Percentiles rank a stretch among this genome's conserved stretches.
phyloP scores from a whole-genome alignment of 2,329 filamentous ascomycete species.

The Aspergillus sp. region DNA sequence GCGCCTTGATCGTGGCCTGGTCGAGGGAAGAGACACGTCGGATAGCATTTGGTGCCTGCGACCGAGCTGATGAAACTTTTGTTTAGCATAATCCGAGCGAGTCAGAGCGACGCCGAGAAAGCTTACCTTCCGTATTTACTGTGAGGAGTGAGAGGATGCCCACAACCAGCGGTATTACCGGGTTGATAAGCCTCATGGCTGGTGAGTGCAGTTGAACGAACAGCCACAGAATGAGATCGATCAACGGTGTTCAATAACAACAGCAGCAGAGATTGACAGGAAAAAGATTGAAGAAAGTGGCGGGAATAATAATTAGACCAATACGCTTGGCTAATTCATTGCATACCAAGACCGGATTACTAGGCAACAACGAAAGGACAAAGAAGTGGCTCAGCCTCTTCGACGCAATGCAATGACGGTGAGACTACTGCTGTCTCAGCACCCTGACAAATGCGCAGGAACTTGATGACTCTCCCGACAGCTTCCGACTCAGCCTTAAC shows the following conservation, averaged over 20 bases:
- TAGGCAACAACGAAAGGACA: slow-evolving; percentile 21
- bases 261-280: slow-evolving; percentile 8
- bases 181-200: slow-evolving; percentile 28
- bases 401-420: background rate
- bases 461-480: slow-evolving; percentile 1
- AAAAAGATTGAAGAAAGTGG: slow-evolving; percentile 7
- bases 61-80: slow-evolving; percentile 57
- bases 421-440: background rate
- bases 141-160: slow-evolving; percentile 26
- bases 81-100: background rate
- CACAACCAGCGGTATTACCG: slow-evolving; percentile 27
- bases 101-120: background rate
- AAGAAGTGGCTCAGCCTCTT: background rate
- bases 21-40: slow-evolving; percentile 71
- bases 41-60: slow-evolving; percentile 73
- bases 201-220: slow-evolving; percentile 7
- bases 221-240: slow-evolving; percentile 5
- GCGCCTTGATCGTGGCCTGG: slow-evolving; percentile 73
- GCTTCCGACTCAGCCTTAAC: slow-evolving; percentile 7
- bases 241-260: background rate
- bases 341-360: slow-evolving; percentile 7
- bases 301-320: slow-evolving; percentile 4
- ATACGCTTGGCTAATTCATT: slow-evolving; percentile 3
- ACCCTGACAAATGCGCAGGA: background rate
- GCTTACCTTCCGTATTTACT: slow-evolving; percentile 16